Conservation (phyloP, 331 rosid species). For the Rosa hybrid region DNA sequence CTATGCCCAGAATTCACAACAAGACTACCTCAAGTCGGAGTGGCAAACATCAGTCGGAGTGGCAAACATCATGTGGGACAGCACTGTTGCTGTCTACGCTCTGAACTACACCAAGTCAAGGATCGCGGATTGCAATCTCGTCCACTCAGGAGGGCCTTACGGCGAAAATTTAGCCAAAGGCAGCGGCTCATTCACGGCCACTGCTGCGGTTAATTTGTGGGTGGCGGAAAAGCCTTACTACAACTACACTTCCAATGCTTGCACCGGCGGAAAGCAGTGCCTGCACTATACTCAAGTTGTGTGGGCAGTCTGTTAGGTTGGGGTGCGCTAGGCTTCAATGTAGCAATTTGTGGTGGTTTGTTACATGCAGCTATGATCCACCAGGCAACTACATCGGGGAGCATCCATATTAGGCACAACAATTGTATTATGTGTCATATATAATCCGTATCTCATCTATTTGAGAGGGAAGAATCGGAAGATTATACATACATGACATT, state of each 20-base stretch:
- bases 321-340: conserved; percentile 39
- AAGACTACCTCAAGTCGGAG: conserved; percentile 27
- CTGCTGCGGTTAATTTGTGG: conserved; percentile 35
- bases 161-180: conserved; percentile 51
- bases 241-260: conserved; percentile 20
- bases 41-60: conserved; percentile 24
- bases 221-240: conserved; percentile 33
- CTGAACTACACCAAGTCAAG: conserved; percentile 33
- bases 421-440: too few species aligned
- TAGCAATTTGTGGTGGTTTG: conserved; percentile 32
- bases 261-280: conserved; percentile 24
- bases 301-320: conserved; percentile 3
- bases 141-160: conserved; percentile 36
- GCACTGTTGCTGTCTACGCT: conserved; percentile 28
- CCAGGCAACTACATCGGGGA: conserved; percentile 32
- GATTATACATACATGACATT: neutral
- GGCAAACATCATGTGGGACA: conserved; percentile 36
- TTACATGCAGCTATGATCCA: conserved; percentile 37
- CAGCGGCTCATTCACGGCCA: conserved; percentile 14
- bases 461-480: neutral
- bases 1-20: conserved; percentile 37
- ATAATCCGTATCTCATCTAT: too few species aligned
- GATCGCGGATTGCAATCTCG: conserved; percentile 32
- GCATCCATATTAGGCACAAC: conserved; percentile 23
- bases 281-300: conserved; percentile 13